Evolutionary conservation across 371 early-diverging fungal genomes (phyloP).

Genomic region (Haplosporangium sp.): DNA sequence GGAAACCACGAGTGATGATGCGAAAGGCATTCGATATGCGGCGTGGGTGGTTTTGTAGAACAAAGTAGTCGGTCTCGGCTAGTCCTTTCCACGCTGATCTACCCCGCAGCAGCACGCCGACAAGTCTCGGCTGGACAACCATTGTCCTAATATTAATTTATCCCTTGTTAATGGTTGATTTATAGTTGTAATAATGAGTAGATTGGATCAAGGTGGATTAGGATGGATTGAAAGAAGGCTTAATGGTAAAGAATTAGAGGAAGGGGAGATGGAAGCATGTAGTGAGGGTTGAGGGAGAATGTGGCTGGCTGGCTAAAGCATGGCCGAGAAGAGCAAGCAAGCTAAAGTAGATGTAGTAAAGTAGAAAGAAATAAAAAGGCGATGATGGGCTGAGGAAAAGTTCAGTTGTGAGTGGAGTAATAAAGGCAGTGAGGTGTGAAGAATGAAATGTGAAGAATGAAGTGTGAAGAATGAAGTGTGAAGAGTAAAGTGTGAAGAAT

Average conservation of each 20-base stretch:
- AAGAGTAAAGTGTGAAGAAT: background rate
- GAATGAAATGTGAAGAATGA: background rate
- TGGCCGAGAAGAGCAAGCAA: too few relatives aligned
- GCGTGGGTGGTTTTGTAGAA: slow-evolving; percentile 49
- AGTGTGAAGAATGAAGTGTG: too few relatives aligned
- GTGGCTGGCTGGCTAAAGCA: too few relatives aligned
- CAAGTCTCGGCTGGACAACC: slow-evolving; percentile 51
- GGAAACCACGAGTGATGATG: slow-evolving; percentile 56
- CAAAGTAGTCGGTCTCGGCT: slow-evolving; percentile 54
- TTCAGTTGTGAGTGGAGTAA: too few relatives aligned
- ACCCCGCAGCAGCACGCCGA: slow-evolving; percentile 44
- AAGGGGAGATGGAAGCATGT: background rate
- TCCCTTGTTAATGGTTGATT: background rate
- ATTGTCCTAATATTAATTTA: background rate
- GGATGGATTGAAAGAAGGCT: background rate
- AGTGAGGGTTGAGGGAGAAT: too few relatives aligned
- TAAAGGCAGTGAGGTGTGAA: background rate
- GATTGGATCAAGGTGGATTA: background rate
- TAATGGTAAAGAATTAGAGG: background rate
- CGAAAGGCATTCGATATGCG: slow-evolving; percentile 31
- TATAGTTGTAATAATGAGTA: background rate
- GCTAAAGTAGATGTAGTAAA: background rate
- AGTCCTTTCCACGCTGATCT: slow-evolving; percentile 51
- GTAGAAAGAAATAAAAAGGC: background rate
- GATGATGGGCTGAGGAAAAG: background rate